A percentile compares a stretch with the other conserved stretches of the same genome.
Evolutionary conservation across 2,329 filamentous ascomycete genomes (phyloP).

Genomic region (Phaeoacremonium minimum): DNA sequence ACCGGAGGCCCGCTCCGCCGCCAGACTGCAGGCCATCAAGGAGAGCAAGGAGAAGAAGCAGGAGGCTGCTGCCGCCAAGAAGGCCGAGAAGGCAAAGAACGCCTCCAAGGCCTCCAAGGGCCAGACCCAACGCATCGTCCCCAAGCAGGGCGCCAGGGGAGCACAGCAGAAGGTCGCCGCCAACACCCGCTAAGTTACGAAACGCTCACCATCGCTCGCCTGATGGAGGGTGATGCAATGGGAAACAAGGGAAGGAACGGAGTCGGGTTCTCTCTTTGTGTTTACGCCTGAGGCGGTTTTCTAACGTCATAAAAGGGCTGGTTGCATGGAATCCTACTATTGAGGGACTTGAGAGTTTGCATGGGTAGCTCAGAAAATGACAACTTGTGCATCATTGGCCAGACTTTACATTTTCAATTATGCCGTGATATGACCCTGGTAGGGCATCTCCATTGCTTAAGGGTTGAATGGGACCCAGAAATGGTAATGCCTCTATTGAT

Average conservation of each 20-base stretch:
- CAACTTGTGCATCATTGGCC: slow-evolving; percentile 22
- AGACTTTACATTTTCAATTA: too few species aligned
- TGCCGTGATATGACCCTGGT: too few species aligned
- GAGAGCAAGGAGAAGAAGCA: slow-evolving; percentile 99
- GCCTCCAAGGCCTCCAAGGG: slow-evolving; percentile 73
- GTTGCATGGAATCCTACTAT: slow-evolving; percentile 22
- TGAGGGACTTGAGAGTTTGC: slow-evolving; percentile 16
- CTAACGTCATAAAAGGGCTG: slow-evolving; percentile 11
- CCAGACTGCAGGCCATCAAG: slow-evolving; percentile 86
- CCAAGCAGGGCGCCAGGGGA: slow-evolving; percentile 98
- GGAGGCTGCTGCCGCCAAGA: slow-evolving; percentile 84
- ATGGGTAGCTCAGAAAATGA: slow-evolving; percentile 24
- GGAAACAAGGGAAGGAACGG: too few species aligned
- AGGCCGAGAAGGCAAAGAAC: slow-evolving; percentile 97
- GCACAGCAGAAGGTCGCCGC: slow-evolving; percentile 79
- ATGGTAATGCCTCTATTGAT: too few species aligned
- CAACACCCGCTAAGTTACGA: slow-evolving; percentile 71
- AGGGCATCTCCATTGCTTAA: too few species aligned
- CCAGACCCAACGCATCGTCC: slow-evolving; percentile 73
- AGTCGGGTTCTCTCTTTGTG: slow-evolving; percentile 13
- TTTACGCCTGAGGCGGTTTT: slow-evolving; percentile 10
- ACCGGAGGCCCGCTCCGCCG: slow-evolving; percentile 91
- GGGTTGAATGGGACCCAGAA: too few species aligned
- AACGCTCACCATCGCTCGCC: too few species aligned
- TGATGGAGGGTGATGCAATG: too few species aligned